phyloP scores from a whole-genome alignment of 108 stramenopile species.

The Asterionellopsis glacialis region DNA sequence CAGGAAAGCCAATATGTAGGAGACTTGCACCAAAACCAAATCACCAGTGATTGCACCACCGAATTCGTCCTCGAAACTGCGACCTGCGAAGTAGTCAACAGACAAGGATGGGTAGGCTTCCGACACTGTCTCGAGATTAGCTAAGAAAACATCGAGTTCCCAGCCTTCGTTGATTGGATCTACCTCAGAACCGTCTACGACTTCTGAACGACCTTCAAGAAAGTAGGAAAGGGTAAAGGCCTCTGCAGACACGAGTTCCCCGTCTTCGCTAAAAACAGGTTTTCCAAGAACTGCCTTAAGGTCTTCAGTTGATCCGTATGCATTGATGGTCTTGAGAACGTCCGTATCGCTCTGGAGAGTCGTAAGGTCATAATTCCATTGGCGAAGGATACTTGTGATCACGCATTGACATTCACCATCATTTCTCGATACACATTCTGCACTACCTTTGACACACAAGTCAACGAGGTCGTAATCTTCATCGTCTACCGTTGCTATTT shows the following conservation, averaged over 20 bases:
- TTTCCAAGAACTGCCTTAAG: conserved; percentile 43
- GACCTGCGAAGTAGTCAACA: conserved; percentile 44
- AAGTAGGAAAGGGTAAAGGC: conserved; percentile 57
- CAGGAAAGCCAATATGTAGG: conserved; percentile 50
- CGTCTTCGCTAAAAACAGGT: conserved; percentile 31
- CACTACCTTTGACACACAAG: conserved; percentile 48
- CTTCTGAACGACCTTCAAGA: conserved; percentile 32
- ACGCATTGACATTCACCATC: conserved; percentile 44
- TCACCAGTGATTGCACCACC: conserved; percentile 59
- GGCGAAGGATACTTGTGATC: conserved; percentile 38
- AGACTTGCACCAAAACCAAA: conserved; percentile 36
- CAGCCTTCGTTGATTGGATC: conserved; percentile 54
- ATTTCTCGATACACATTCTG: conserved; percentile 30
- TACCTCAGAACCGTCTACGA: conserved; percentile 23
- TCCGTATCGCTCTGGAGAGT: conserved; percentile 45
- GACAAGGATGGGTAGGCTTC: conserved; percentile 5
- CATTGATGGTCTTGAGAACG: conserved; percentile 40
- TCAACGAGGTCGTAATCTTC: conserved; percentile 19
- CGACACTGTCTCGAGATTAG: conserved; percentile 3
- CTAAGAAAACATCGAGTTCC: conserved; percentile 47
- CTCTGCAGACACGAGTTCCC: conserved; percentile 36
- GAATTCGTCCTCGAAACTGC: conserved; percentile 72
- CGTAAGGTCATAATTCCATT: conserved; percentile 64
- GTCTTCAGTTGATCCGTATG: conserved; percentile 39
- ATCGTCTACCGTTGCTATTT: conserved; percentile 18